phyloP scores from a whole-genome alignment of 2,329 filamentous ascomycete genomes.

The Aspergillus thermomutatus region DNA sequence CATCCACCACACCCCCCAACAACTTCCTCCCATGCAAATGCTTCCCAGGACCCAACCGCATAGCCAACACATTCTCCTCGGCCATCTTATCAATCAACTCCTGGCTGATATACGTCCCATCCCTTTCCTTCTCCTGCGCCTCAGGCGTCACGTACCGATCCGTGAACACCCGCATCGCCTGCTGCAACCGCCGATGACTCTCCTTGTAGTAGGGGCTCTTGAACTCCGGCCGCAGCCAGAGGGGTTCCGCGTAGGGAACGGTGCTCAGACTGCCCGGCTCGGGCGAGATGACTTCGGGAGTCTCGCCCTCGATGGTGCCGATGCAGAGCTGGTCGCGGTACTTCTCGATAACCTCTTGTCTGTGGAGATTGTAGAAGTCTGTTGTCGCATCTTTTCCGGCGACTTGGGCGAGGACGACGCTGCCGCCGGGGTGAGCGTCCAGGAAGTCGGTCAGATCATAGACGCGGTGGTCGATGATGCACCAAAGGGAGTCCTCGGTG shows the following conservation, averaged over 20 bases:
- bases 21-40: conserved; percentile 71
- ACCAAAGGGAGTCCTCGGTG: conserved; percentile 72
- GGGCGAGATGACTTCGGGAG: conserved; percentile 67
- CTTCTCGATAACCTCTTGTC: conserved; percentile 82
- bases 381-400: conserved; percentile 77
- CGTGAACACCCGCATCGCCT: conserved; percentile 68
- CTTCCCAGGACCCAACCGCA: conserved; percentile 79
- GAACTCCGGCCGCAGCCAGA: conserved; percentile 76
- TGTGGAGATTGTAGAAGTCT: conserved; percentile 88
- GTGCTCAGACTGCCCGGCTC: conserved; percentile 68
- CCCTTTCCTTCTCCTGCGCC: conserved; percentile 70
- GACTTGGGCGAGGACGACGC: conserved; percentile 74
- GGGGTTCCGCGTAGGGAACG: conserved; percentile 80
- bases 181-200: conserved; percentile 65
- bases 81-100: conserved; percentile 76
- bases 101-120: conserved; percentile 66
- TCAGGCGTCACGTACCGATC: conserved; percentile 70
- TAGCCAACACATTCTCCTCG: conserved; percentile 69
- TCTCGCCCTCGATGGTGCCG: conserved; percentile 72
- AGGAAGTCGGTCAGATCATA: conserved; percentile 85
- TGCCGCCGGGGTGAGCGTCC: conserved; percentile 80
- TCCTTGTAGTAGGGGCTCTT: conserved; percentile 78
- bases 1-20: conserved; percentile 66
- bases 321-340: conserved; percentile 70
- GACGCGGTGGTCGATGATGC: conserved; percentile 81